Evolutionary conservation across 1,284 basidiomycete genomes (phyloP), one percentile per base, ranked within the genome.

Genomic region (Phenoliferia sp.): DNA sequence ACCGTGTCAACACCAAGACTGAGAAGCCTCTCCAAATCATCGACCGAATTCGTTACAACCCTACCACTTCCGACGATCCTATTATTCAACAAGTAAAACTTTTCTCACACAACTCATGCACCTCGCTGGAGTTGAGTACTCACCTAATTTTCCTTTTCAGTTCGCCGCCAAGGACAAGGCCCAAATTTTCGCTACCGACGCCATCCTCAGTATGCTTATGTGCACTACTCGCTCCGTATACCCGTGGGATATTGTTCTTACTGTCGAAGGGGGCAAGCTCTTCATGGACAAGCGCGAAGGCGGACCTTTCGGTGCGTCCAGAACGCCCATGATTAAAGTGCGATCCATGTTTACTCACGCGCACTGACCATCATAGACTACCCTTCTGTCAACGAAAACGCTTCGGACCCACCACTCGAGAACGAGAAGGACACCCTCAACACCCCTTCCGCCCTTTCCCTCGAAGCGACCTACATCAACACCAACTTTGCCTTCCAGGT

Each of bases 211-310:
- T 69, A 89, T 97, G 26, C 87, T 99, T 72, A 99, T 99, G 96
- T 93, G 90, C 75, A 89, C 95, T 10, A 88, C 93, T 7, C 85
- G 96, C 73, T 94, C 94, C 19, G 91, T 97, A 68, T 95, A 98
- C 81, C 95, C 96, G 31, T 99, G 96, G 96, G 96, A 99, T 79
- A 93, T 99, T 70, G 90, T 99, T 72, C 89, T 99, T 74, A 85
- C 93, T 61, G 88, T 92, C 62, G 92, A 96, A 77, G 94, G 93
- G 52, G 88, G 94, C 82, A 92, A 90, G 79, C 81, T 99, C 31
- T 99, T 92, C 84, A 87, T 99, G 73, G 96, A 99, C 84, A 99
- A 99, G 82, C 90, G 96, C 67, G 94, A 96, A 79, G 94, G 94
- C 35, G 95, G 95, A 64, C 90, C 95, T 1, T 97, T 99, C 75